Evolutionary conservation across 2,329 filamentous ascomycete genomes (phyloP), one percentile per base, ranked within the genome.

Genomic region (Epichloe uncinata): DNA sequence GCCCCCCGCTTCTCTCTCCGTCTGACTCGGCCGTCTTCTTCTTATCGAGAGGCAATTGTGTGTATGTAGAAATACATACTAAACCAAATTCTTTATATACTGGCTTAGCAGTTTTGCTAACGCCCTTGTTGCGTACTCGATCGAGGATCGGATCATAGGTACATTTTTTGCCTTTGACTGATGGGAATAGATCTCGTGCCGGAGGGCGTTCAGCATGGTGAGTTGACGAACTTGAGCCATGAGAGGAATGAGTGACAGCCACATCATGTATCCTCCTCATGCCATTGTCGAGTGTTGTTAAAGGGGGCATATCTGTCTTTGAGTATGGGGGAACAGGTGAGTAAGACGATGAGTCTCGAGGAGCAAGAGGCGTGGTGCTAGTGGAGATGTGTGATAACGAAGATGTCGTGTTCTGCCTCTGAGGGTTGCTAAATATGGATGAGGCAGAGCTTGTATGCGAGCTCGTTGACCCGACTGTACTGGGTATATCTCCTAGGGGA

Each of bases 391-490:
- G 69, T 61, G 70, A 69, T 56, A 71, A 65, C 51, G 65, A 58
- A 57, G 67, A 66, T 55, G 70, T 58, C 56, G 66, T 66, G 61
- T 64, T 62, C 54, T 70, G 66, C 56, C 63, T 66, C 52, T 70
- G 64, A 53, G 69, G 63, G 54, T 62, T 64, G 66, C 81, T 86
- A 68, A 86, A 85, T 56, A 84, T 73, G 49, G 87, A 87, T 43
- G 84, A 87, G 47, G 76, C 75, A 49, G 81, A 79, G 69, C 82
- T 88, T 51, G 77, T 74, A 61, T 82, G 75, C 51, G 85, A 88
- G 67, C 81, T 87, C 50, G 82, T 78, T 47, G 85, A 89, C 60
- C 79, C 83, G 58, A 82, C 75, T 54, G 79, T 82, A 65, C 83
- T 84, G 61, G 84, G 74, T 48, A 82, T 75, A 60, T 89, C 84